A percentile compares a stretch with the other conserved stretches of the same genome.
phyloP scores from a whole-genome alignment of 768 basidiomycete species.

The Hemileccinum rubropunctum region DNA sequence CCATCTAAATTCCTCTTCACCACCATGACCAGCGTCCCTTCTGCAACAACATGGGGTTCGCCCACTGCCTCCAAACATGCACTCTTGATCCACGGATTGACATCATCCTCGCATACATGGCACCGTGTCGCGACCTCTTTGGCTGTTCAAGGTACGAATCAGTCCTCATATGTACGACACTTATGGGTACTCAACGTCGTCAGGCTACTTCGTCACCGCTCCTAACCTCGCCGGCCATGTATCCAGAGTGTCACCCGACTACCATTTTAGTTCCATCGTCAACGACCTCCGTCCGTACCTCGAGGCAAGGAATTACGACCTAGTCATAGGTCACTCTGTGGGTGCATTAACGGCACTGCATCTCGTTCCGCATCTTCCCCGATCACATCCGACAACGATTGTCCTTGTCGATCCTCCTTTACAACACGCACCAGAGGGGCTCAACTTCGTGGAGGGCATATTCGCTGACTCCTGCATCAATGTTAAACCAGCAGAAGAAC shows the following conservation, averaged over 20 bases:
- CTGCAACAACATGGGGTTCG: conserved; percentile 21
- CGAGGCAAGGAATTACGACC: conserved; percentile 3
- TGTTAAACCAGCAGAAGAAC: background rate
- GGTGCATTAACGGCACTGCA: conserved; percentile 3
- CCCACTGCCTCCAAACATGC: conserved; percentile 22
- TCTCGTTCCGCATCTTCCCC: conserved; percentile 7
- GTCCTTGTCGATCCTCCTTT: conserved; percentile 20
- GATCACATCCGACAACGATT: conserved; percentile 9
- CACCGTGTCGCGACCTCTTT: conserved; percentile 14
- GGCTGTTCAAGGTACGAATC: conserved; percentile 13
- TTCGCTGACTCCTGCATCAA: background rate
- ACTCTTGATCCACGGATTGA: conserved; percentile 25
- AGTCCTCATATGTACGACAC: background rate
- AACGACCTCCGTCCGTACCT: conserved; percentile 21
- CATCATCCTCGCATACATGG: conserved; percentile 20
- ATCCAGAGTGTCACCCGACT: conserved; percentile 12
- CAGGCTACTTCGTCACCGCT: conserved; percentile 24
- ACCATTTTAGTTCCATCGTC: conserved; percentile 8
- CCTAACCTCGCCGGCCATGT: conserved; percentile 22
- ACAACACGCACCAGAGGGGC: background rate
- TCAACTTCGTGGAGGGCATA: background rate
- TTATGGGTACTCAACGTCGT: too few species aligned
- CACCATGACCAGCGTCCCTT: conserved; percentile 6
- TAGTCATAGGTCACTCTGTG: conserved; percentile 21
- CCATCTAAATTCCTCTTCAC: too few species aligned